phyloP scores from a whole-genome alignment of 345 rosid species.

The Euphorbia pulcherrima region DNA sequence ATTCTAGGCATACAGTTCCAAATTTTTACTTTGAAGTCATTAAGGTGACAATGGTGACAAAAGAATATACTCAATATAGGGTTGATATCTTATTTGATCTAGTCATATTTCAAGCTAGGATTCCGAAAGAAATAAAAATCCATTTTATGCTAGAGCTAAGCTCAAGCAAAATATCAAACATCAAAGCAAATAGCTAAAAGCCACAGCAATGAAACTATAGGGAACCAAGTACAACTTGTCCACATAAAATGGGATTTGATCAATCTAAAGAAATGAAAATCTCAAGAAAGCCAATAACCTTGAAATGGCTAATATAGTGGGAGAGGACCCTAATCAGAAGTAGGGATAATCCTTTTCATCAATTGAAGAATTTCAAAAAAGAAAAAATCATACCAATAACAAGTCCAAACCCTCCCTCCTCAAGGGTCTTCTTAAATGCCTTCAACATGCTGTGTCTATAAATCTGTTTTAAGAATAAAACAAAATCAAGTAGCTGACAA shows the following conservation, averaged over 20 bases:
- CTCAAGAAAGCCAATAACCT: conserved; percentile 23
- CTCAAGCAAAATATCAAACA: conserved; percentile 15
- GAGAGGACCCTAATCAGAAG: neutral
- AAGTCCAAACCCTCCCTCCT: conserved; percentile 78
- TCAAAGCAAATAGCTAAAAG: conserved; percentile 17
- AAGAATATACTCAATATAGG: conserved; percentile 7
- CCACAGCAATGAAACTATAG: conserved; percentile 30
- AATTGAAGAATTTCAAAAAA: neutral
- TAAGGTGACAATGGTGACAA: neutral
- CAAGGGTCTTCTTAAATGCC: conserved; percentile 84
- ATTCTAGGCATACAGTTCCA: conserved; percentile 29
- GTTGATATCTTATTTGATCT: conserved; percentile 24
- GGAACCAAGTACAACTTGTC: conserved; percentile 26
- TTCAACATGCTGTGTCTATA: conserved; percentile 96
- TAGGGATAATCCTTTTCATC: neutral
- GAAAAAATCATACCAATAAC: conserved; percentile 62
- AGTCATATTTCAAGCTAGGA: conserved; percentile 24
- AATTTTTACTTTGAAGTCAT: conserved; percentile 14
- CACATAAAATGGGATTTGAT: conserved; percentile 21
- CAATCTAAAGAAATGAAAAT: conserved; percentile 23
- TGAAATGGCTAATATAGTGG: conserved; percentile 3
- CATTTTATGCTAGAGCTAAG: conserved; percentile 9
- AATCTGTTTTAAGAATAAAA: conserved; percentile 38
- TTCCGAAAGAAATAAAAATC: conserved; percentile 10
- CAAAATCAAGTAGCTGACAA: conserved; percentile 11